Evolutionary conservation across 345 rosid genomes (phyloP).

Genomic region (Gossypium turneri): DNA sequence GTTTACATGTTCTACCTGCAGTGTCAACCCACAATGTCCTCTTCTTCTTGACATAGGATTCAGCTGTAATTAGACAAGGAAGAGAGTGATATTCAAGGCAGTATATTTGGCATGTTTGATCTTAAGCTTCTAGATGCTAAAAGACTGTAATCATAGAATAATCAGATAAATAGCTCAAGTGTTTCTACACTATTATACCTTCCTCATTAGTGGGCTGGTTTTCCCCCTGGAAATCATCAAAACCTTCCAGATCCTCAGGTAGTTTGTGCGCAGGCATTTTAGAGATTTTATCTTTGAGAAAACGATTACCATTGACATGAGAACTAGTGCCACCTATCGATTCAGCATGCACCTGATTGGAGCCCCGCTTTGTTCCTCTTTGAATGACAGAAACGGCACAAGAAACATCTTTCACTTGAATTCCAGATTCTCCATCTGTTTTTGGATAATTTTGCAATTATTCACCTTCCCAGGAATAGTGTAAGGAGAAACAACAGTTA

Average conservation of each 20-base stretch:
- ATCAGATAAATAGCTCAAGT: background rate
- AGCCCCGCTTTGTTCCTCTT: conserved; percentile 32
- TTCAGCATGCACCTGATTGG: conserved; percentile 33
- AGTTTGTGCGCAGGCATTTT: conserved; percentile 13
- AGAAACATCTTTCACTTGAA: conserved; percentile 38
- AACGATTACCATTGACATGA: conserved; percentile 10
- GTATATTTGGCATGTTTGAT: background rate
- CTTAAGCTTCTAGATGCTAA: background rate
- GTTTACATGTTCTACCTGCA: conserved; percentile 26
- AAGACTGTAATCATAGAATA: background rate
- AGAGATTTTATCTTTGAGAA: conserved; percentile 8
- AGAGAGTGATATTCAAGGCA: background rate
- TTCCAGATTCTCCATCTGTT: conserved; percentile 55
- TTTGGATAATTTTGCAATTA: conserved; percentile 11
- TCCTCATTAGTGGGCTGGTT: conserved; percentile 31
- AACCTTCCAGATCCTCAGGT: conserved; percentile 17
- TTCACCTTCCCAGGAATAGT: background rate
- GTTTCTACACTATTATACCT: conserved; percentile 26
- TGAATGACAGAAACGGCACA: conserved; percentile 30
- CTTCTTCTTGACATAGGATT: conserved; percentile 25
- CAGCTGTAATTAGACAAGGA: conserved; percentile 27
- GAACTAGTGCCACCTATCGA: conserved; percentile 16
- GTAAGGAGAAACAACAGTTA: background rate
- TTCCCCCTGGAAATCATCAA: conserved; percentile 40
- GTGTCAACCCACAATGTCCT: conserved; percentile 22